Base-by-base conservation (phyloP, 805 yeast species). In the Pichia nakasei region DNA sequence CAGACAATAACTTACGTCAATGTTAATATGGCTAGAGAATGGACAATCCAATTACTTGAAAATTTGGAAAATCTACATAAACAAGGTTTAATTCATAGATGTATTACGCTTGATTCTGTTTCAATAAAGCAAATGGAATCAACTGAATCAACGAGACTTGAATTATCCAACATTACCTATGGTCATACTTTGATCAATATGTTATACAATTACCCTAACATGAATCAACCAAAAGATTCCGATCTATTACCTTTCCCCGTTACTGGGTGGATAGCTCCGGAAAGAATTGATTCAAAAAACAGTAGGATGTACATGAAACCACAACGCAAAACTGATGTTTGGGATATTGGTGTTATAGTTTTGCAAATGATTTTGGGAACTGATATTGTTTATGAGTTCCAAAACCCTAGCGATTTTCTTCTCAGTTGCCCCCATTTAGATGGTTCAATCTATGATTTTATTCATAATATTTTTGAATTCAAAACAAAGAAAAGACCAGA, bases 321-420 rank as follows among this genome's bases (percentile, higher is more conserved):
- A 13, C 82, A 82, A 45, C 68, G 88, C 32, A 85, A 87, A 59
- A 80, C 96, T 0, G 98, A 93, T 65, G 82, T 93, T 9, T 93
- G 97, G 97, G 85, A 85, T 56, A 64, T 88, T 34, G 98, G 97
- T 8, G 85, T 85, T 0, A 60, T 84, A 7, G 81, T 91, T 51
- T 70, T 80, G 17, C 78, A 83, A 49, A 66, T 81, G 58, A 68
- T 85, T 4, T 67, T 73, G 37, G 91, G 95, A 0, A 64, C 69
- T 3, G 79, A 76, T 38, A 66, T 73, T 1, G 64, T 76, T 1
- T 69, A 75, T 11, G 75, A 72, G 21, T 82, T 68, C 53, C 64
- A 72, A 4, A 75, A 78, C 1, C 87, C 91, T 0, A 67, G 68
- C 33, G 85, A 79, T n/a, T 82, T 83, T 52, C 63, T 88, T 9